Evolutionary conservation across 805 yeast genomes (phyloP), one percentile per base, ranked within the genome.

Genomic region (Jamesozyma hellenica): DNA sequence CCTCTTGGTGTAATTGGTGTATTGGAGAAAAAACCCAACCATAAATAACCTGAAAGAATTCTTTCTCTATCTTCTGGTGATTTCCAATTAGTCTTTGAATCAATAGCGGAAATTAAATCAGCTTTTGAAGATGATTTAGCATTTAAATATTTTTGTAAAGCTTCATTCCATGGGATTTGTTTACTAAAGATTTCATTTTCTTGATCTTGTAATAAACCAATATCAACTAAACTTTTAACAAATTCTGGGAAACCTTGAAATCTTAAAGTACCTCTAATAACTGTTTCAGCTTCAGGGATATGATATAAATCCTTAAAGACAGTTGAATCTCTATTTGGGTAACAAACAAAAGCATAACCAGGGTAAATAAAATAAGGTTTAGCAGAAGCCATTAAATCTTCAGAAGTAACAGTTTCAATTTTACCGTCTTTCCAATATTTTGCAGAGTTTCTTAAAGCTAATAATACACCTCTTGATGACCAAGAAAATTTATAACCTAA

Each of bases 241-340:
- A 92, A 90, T 70, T 90, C 95, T 44, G 97, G 96, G 90, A 92
- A 92, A 37, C 98, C 98, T 70, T 87, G 96, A 78, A 74, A 92
- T 71, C 98, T 79, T 61, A 92, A 74, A 48, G 98, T 92, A 60
- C 98, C 98, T 72, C 98, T 83, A 58, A 92, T 75, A 46, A 90
- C 86, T 44, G 95, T 86, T 60, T 92, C 86, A 51, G 97, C 97
- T 72, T 92, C 98, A 50, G 98, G 98, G 46, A 92, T 92, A 58
- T 75, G 65, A 68, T 92, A 92, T 51, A 88, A 77, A 65, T 88
- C 94, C 71, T 77, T 83, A 75, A 85, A 92, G 42, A 82, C 75
- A 44, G 96, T 86, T 31, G 96, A 88, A 68, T 92, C 98, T 72
- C 98, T 83, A 79, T 92, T 92, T 56, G 98, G 97, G 69, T 92